Base-by-base conservation (phyloP, 1,284 basidiomycete species). In the Boletellus deceptivus region DNA sequence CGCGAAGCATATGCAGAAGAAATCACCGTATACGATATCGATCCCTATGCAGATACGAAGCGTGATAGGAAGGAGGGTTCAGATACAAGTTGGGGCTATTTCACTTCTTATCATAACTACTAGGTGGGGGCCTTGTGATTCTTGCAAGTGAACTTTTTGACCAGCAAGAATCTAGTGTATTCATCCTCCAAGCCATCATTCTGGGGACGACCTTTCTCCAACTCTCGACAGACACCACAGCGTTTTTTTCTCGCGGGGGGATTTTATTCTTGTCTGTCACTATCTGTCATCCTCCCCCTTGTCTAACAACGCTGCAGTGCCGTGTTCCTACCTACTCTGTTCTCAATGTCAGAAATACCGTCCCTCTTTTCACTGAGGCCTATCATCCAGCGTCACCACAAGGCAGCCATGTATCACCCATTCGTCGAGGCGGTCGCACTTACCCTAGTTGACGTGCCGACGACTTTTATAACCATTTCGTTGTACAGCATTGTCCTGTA, bases 161-260 rank as follows among this genome's bases (percentile, higher is more conserved):
- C 48, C 25, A 8, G 53, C 4, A 17, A 37, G 0, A 8, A 10
- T 29, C 1, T 11, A 69, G 63, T 5, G 67, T 77, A 6, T 84
- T 78, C 57, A 56, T 84, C n/a, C 59, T 84, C 38, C 85, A 89
- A 67, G 86, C 76, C 9, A 63, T 91, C 50, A 87, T 92, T 57
- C 76, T 87, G 51, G 91, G 92, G 11, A 89, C 86, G 0, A 78
- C 88, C 33, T 96, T 91, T 74, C 75, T 86, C 55, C 74, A 79
- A 5, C 70, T 86, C 44, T 74, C 82, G 0, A 72, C 83, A 16
- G 68, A 73, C 6, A 91, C 92, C 0, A 67, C 72, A 1, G 84
- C 83, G 13, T 89, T 83, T 67, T 95, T 88, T 74, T 85, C 86
- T 14, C 82, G 91, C 18, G 91, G 91, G 3, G 92, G 91, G 71